Evolutionary conservation across 352 stramenopile species (phyloP).

Genomic region (Phytophthora citricola): DNA sequence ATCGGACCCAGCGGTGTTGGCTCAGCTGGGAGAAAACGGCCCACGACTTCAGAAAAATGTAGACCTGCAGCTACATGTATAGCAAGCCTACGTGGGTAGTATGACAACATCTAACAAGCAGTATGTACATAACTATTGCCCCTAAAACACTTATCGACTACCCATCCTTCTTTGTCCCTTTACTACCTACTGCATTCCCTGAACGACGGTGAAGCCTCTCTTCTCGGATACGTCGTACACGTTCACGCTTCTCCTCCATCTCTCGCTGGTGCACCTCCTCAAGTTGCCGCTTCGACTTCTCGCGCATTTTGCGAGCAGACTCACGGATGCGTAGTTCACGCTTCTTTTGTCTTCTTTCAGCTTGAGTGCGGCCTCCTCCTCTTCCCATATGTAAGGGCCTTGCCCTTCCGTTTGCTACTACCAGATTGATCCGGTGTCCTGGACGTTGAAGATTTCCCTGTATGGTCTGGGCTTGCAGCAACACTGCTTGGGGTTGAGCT

Average conservation of each 20-base stretch:
- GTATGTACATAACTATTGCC: constrained; percentile 21
- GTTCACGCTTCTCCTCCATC: constrained; percentile 73
- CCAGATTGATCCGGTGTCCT: constrained; percentile 28
- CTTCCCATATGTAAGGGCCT: constrained; percentile 57
- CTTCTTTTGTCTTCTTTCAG: constrained; percentile 75
- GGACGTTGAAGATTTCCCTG: constrained; percentile 23
- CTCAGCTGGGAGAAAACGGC: constrained; percentile 12
- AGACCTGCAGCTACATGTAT: background rate
- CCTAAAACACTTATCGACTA: constrained; percentile 11
- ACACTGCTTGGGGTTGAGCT: constrained; percentile 35
- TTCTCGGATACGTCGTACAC: constrained; percentile 64
- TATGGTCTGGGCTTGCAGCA: constrained; percentile 30
- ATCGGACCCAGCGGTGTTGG: constrained; percentile 38
- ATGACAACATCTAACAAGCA: constrained; percentile 4
- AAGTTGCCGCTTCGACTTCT: constrained; percentile 66
- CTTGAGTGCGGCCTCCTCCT: constrained; percentile 68
- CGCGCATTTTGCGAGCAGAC: constrained; percentile 67
- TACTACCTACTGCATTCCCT: constrained; percentile 30
- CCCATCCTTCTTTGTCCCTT: constrained; percentile 30
- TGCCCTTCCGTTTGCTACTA: constrained; percentile 27
- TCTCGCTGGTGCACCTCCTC: constrained; percentile 73
- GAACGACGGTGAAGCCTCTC: constrained; percentile 46
- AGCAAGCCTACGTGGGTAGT: too few species aligned
- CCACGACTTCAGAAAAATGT: background rate
- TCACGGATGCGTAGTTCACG: constrained; percentile 69